Conservation (phyloP, 345 rosid genomes). For the Eucalyptus polyanthemos region DNA sequence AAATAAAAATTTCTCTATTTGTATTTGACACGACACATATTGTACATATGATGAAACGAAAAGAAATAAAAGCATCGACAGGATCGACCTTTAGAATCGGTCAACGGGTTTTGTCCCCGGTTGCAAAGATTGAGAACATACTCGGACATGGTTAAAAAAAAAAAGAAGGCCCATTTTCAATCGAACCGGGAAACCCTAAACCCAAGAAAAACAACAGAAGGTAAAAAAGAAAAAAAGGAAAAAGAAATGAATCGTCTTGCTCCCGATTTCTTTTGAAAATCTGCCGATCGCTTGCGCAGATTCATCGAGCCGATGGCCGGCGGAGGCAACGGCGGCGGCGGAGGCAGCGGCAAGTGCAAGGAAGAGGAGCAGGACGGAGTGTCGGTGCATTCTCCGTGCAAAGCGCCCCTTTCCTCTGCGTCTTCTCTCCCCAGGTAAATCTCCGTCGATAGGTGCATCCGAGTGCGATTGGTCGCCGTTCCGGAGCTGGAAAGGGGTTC, state of each 20-base stretch:
- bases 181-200: neutral
- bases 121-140: neutral
- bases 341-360: conserved; percentile 15
- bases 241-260: neutral
- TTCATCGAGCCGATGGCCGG: neutral
- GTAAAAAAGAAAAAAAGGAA: neutral
- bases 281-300: neutral
- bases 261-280: neutral
- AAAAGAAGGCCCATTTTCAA: neutral
- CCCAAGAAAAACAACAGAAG: neutral
- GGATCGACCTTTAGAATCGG: neutral
- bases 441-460: neutral
- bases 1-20: no score
- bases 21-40: neutral
- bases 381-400: conserved; percentile 93
- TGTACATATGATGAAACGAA: neutral
- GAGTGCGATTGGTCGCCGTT: neutral
- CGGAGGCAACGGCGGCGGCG: neutral
- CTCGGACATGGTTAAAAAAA: neutral
- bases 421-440: conserved; percentile 80
- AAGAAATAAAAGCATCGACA: neutral
- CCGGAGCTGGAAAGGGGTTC: neutral
- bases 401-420: conserved; percentile 91
- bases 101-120: neutral
- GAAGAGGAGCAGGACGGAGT: conserved; percentile 87